Percentiles rank a stretch among this genome's conserved stretches.
Evolutionary conservation across 768 basidiomycete genomes (phyloP).

Genomic region (Auricularia sp.): DNA sequence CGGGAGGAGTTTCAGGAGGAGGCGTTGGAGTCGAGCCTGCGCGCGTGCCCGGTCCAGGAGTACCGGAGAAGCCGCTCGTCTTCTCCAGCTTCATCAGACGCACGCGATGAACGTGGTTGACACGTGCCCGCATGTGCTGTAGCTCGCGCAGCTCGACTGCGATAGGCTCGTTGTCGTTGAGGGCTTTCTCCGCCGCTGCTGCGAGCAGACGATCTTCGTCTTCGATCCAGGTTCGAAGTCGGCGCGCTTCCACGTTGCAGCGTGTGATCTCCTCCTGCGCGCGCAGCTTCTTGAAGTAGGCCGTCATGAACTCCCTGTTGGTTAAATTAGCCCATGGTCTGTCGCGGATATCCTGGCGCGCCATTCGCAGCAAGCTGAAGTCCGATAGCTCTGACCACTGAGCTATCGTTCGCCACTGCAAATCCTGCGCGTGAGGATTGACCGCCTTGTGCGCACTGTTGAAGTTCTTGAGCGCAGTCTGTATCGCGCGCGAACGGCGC

Average conservation of each 20-base stretch:
- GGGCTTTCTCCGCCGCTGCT: not conserved
- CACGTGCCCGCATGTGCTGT: not conserved
- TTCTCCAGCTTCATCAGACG: not conserved
- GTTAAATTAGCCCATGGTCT: conserved; percentile 24
- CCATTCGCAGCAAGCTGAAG: conserved; percentile 21
- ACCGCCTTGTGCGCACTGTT: conserved; percentile 19
- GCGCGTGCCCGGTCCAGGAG: not conserved
- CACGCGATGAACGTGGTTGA: not conserved
- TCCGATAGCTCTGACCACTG: conserved; percentile 14
- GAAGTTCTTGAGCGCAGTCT: conserved; percentile 21
- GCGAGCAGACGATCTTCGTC: conserved; percentile 13
- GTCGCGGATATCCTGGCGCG: conserved; percentile 14
- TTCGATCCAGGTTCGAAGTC: conserved; percentile 19
- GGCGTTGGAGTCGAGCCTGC: too few species aligned
- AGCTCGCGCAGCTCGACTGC: not conserved
- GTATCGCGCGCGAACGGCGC: conserved; percentile 21
- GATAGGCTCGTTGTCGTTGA: not conserved
- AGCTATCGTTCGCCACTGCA: not conserved
- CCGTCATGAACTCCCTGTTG: conserved; percentile 23
- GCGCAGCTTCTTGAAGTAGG: conserved; percentile 20
- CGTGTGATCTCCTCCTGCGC: conserved; percentile 23
- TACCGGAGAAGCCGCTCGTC: not conserved
- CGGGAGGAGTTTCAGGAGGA: too few species aligned
- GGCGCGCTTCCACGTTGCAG: conserved; percentile 22
- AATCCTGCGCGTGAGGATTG: conserved; percentile 1